These are phyloP conservation scores for Solanum dulcamara DNA, from an alignment of 257 asterid genomes.

Conservation along the genomic window DNA sequence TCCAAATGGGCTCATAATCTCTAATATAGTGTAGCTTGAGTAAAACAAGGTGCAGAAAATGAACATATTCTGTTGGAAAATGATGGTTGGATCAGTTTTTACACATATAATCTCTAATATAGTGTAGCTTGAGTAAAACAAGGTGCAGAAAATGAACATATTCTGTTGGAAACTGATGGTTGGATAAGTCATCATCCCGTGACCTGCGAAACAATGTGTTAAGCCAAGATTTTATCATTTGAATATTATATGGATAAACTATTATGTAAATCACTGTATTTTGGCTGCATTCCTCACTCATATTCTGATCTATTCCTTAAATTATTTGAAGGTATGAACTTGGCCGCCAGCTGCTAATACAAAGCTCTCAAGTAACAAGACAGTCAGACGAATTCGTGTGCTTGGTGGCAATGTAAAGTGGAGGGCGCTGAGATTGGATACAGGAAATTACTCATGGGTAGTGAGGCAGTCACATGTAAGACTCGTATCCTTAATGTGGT, in stretches of 20 bases:
- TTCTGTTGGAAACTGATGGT: background rate
- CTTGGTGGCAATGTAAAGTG: slow-evolving; percentile 36
- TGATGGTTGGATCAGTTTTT: background rate
- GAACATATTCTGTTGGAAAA: background rate
- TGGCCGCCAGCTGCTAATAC: slow-evolving; percentile 34
- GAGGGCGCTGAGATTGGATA: slow-evolving; percentile 35
- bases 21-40: background rate
- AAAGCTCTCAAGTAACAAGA: slow-evolving; percentile 28
- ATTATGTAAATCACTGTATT: background rate
- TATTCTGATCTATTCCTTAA: background rate
- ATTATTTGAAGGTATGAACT: slow-evolving; percentile 26
- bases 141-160: background rate
- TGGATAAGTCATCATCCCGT: background rate
- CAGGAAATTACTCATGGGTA: slow-evolving; percentile 36
- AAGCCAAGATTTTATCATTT: background rate
- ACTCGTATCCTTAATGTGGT: slow-evolving; percentile 35
- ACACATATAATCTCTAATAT: background rate
- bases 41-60: background rate
- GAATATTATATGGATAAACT: background rate
- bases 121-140: background rate
- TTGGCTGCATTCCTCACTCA: background rate
- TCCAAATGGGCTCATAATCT: background rate
- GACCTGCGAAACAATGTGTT: background rate
- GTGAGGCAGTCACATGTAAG: slow-evolving; percentile 30
- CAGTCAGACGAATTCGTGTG: slow-evolving; percentile 26